A percentile compares a stretch with the other conserved stretches of the same genome.
Conservation (phyloP, 2,329 filamentous ascomycete genomes). For the Ophiostoma fasciatum region DNA sequence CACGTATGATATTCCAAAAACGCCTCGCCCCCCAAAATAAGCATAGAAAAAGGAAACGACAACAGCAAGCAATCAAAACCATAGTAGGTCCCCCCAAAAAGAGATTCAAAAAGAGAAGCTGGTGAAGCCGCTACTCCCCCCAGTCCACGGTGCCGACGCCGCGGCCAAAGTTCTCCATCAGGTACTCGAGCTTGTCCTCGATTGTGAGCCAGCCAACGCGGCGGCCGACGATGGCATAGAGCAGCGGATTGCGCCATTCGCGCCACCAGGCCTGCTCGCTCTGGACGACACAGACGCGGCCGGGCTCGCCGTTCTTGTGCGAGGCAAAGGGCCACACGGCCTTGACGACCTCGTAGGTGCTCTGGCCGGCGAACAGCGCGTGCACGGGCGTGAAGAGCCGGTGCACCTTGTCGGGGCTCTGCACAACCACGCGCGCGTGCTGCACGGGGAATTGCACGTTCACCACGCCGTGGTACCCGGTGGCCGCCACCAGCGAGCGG, state of each 20-base stretch:
- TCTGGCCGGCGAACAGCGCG: constrained; percentile 35
- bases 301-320: constrained; percentile 27
- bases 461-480: constrained; percentile 34
- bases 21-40: too few species aligned
- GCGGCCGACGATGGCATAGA: constrained; percentile 22
- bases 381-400: constrained; percentile 38
- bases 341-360: constrained; percentile 40
- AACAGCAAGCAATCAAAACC: too few species aligned
- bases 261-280: constrained; percentile 42
- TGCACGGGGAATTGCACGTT: constrained; percentile 34
- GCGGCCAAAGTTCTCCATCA: constrained; percentile 33
- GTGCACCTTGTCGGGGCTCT: constrained; percentile 37
- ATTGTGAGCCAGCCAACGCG: constrained; percentile 33
- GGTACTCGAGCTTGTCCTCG: constrained; percentile 37
- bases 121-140: constrained; percentile 18
- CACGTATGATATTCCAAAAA: too few species aligned
- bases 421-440: constrained; percentile 32
- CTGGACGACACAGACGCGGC: constrained; percentile 33
- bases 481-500: constrained; percentile 33
- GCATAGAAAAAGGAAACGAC: too few species aligned
- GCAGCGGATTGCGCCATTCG: constrained; percentile 32
- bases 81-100: too few species aligned
- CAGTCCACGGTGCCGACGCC: constrained; percentile 25
- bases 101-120: not conserved
- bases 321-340: constrained; percentile 44